Percentiles rank a stretch among this genome's conserved stretches.
Evolutionary conservation across 331 rosid genomes (phyloP).

Genomic region (Quercus tomentella): DNA sequence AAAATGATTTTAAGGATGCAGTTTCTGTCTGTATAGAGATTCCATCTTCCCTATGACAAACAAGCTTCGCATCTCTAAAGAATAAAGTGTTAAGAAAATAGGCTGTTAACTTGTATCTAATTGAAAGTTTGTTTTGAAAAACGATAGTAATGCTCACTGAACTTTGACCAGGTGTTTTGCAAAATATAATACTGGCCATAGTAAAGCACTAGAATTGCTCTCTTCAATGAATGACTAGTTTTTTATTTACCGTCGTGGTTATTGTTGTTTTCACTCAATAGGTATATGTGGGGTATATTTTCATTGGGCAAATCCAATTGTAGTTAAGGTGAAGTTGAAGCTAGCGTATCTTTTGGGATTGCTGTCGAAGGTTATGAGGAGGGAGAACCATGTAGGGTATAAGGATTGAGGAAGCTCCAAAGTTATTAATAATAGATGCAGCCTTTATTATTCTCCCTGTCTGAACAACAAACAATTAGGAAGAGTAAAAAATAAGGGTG

Average conservation of each 20-base stretch:
- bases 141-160: not conserved
- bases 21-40: conserved; percentile 75
- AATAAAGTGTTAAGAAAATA: not conserved
- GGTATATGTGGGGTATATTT: not conserved
- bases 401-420: not conserved
- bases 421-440: not conserved
- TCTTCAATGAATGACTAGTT: not conserved
- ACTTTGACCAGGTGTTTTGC: not conserved
- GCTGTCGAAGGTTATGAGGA: not conserved
- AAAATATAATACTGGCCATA: not conserved
- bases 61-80: conserved; percentile 51
- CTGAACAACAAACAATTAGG: not conserved
- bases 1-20: conserved; percentile 88
- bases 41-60: conserved; percentile 74
- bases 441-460: not conserved
- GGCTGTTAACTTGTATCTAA: not conserved
- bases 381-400: not conserved
- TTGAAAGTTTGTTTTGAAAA: not conserved
- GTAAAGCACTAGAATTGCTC: too few species aligned
- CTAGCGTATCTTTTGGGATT: not conserved
- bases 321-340: not conserved
- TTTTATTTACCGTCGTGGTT: not conserved
- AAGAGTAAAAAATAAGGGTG: not conserved
- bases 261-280: not conserved
- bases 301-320: not conserved